A percentile compares a stretch with the other conserved stretches of the same genome.
These are phyloP conservation scores for Vinca minor DNA, from an alignment of 257 asterid genomes.

Conservation along the genomic window DNA sequence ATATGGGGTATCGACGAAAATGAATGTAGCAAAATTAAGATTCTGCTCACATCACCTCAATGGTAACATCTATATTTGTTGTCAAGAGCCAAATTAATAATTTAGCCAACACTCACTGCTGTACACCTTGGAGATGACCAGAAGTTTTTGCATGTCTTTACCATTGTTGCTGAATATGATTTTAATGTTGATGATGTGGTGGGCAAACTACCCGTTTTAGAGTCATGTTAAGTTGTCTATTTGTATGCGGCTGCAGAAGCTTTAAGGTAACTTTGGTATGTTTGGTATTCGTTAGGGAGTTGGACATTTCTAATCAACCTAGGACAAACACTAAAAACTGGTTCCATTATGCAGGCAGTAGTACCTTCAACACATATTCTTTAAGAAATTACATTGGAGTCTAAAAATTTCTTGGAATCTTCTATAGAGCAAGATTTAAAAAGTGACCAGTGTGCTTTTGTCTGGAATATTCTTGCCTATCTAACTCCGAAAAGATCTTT, in stretches of 20 bases:
- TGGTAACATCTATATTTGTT: background rate
- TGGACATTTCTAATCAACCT: background rate
- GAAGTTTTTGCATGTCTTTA: background rate
- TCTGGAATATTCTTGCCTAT: background rate
- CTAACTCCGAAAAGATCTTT: conserved; percentile 12
- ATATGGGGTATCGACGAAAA: background rate
- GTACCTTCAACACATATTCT: too few relatives aligned
- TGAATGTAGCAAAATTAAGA: too few relatives aligned
- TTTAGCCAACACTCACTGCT: background rate
- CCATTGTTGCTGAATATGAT: background rate
- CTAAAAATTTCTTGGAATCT: background rate
- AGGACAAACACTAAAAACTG: background rate
- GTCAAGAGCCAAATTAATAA: background rate
- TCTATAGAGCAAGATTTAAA: background rate
- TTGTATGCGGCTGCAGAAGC: background rate
- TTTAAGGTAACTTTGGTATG: background rate
- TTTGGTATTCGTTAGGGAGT: background rate
- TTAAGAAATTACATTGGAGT: background rate
- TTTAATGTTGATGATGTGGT: background rate
- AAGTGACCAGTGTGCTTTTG: background rate
- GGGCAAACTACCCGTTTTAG: background rate
- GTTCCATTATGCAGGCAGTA: background rate
- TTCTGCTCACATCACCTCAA: background rate
- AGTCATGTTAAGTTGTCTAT: conserved; percentile 1
- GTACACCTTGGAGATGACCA: background rate